Conservation (phyloP, 2,329 filamentous ascomycete species). For the Penicillium oxalicum region DNA sequence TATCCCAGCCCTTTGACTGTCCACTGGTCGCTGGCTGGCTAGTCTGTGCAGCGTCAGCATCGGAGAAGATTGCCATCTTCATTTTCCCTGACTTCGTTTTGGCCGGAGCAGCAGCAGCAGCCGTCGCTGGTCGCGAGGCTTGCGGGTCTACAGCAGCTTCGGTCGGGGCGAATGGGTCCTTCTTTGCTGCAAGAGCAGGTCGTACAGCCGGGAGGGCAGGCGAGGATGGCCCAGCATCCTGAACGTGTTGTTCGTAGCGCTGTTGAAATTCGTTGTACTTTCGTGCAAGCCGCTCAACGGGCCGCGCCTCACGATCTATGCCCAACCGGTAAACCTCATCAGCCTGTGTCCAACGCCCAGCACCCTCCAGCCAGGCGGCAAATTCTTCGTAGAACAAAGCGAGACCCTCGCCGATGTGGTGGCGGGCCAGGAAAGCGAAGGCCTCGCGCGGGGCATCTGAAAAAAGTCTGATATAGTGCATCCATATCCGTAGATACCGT, state of each 20-base stretch:
- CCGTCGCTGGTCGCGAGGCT: slow-evolving; percentile 49
- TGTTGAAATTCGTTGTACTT: slow-evolving; percentile 92
- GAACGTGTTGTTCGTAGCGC: slow-evolving; percentile 62
- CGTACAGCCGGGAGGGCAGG: slow-evolving; percentile 79
- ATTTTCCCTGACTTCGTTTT: slow-evolving; percentile 62
- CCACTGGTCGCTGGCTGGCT: slow-evolving; percentile 51
- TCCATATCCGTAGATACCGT: slow-evolving; percentile 86
- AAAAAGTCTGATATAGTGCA: slow-evolving; percentile 89
- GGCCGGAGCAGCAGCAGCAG: slow-evolving; percentile 42
- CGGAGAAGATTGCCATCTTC: slow-evolving; percentile 89
- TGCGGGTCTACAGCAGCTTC: slow-evolving; percentile 60
- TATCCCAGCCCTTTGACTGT: slow-evolving; percentile 76
- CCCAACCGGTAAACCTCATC: slow-evolving; percentile 91
- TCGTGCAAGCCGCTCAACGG: slow-evolving; percentile 70
- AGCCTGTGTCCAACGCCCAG: slow-evolving; percentile 78
- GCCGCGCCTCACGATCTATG: slow-evolving; percentile 80
- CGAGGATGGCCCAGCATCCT: slow-evolving; percentile 65
- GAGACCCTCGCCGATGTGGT: slow-evolving; percentile 77
- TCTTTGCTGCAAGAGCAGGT: slow-evolving; percentile 76
- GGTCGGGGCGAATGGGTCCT: slow-evolving; percentile 67
- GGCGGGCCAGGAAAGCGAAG: slow-evolving; percentile 83
- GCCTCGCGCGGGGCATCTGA: slow-evolving; percentile 88
- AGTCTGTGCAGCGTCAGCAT: slow-evolving; percentile 57
- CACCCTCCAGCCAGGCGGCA: slow-evolving; percentile 82
- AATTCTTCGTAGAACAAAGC: slow-evolving; percentile 97